Conservation (phyloP, 2,329 filamentous ascomycete species). For the Claviceps spartinae region DNA sequence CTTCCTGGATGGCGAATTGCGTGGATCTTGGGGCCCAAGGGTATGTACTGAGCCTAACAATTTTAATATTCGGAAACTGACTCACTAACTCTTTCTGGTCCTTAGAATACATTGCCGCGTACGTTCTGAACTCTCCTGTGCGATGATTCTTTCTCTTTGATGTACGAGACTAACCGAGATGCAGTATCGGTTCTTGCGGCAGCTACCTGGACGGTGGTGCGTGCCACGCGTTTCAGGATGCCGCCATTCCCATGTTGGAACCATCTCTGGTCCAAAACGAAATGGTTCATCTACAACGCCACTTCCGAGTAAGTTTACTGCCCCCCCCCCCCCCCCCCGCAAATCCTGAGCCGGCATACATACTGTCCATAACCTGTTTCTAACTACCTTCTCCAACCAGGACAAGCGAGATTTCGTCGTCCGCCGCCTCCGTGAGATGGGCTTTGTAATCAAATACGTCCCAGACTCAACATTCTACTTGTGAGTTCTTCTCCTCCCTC, state of each 20-base stretch:
- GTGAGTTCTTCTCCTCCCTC: constrained; percentile 28
- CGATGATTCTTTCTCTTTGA: background rate
- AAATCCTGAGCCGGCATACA: background rate
- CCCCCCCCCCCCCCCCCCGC: too few relatives aligned
- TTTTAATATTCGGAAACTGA: background rate
- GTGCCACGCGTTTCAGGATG: constrained; percentile 92
- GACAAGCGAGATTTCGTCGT: constrained; percentile 90
- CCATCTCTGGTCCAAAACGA: constrained; percentile 66
- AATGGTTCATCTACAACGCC: constrained; percentile 77
- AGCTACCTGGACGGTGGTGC: constrained; percentile 91
- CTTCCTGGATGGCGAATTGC: constrained; percentile 93
- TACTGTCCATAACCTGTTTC: background rate
- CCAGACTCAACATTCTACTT: constrained; percentile 94
- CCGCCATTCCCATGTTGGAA: constrained; percentile 85
- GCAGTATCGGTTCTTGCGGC: constrained; percentile 70
- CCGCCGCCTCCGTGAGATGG: constrained; percentile 65
- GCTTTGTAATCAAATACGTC: constrained; percentile 71
- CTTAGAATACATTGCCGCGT: constrained; percentile 76
- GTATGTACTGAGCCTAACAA: constrained; percentile 16
- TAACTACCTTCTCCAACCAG: constrained; percentile 17
- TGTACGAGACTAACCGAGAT: constrained; percentile 1
- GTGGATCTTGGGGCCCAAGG: constrained; percentile 88
- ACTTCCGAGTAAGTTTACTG: constrained; percentile 54
- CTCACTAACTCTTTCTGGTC: background rate
- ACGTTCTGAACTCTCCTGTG: constrained; percentile 12